These are phyloP conservation scores for Fusarium sororula DNA, from an alignment of 2,329 filamentous ascomycete genomes.

Conservation along the genomic window DNA sequence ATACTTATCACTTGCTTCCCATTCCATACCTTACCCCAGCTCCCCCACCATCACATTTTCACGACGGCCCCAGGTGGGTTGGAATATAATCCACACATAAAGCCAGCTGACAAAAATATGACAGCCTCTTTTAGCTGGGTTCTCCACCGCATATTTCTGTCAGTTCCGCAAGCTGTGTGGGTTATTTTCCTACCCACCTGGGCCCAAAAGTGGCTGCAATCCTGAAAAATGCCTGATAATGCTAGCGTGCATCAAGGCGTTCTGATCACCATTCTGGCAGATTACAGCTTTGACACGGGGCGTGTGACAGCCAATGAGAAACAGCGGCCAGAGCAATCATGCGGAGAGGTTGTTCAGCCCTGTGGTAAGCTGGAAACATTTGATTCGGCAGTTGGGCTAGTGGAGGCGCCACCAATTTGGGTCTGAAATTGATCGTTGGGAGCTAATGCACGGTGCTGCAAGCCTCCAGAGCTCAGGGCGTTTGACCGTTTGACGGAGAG, in stretches of 20 bases:
- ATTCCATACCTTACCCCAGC: too few relatives aligned
- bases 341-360: constrained; percentile 34
- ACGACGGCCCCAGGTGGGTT: too few relatives aligned
- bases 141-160: too few relatives aligned
- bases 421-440: constrained; percentile 10
- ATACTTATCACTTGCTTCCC: constrained; percentile 3
- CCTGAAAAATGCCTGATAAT: constrained; percentile 2
- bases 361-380: constrained; percentile 17
- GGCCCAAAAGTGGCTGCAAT: neutral
- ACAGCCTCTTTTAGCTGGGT: too few relatives aligned
- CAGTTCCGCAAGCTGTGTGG: too few relatives aligned
- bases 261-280: neutral
- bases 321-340: neutral
- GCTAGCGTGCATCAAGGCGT: constrained; percentile 14
- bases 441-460: constrained; percentile 11
- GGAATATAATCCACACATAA: too few relatives aligned
- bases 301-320: neutral
- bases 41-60: neutral
- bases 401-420: constrained; percentile 41
- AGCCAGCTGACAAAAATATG: too few relatives aligned
- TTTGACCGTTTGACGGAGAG: neutral
- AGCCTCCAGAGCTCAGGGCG: neutral
- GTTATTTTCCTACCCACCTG: too few relatives aligned
- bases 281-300: constrained; percentile 15
- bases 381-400: constrained; percentile 35